Evolutionary conservation across 1,284 basidiomycete species (phyloP).

Genomic region (Tilletia caries): DNA sequence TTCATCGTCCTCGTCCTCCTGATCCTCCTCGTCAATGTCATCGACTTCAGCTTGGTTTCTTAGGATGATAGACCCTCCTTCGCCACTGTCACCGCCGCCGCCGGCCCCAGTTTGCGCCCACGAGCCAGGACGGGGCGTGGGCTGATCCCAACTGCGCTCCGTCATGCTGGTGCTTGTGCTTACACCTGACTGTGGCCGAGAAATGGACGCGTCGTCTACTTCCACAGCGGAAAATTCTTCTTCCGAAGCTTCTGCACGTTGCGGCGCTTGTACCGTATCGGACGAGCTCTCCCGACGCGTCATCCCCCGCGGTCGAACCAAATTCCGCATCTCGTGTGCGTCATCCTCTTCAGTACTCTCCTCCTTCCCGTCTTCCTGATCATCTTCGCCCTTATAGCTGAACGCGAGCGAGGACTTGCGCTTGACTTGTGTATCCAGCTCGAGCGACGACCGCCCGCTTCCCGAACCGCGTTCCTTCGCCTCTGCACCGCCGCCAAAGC

Average conservation of each 20-base stretch:
- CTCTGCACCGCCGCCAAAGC: too few species aligned
- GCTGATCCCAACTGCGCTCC: conserved; percentile 6
- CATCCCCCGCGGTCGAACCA: background rate
- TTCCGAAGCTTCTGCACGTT: too few species aligned
- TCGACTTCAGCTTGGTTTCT: background rate
- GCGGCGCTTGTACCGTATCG: background rate
- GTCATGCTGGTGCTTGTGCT: background rate
- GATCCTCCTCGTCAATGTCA: conserved; percentile 19
- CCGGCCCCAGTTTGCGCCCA: conserved; percentile 1
- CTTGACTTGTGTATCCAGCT: too few species aligned
- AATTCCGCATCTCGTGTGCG: background rate
- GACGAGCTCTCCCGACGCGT: background rate
- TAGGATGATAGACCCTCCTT: background rate
- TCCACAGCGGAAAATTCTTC: too few species aligned
- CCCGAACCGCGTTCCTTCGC: too few species aligned
- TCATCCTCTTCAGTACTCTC: background rate
- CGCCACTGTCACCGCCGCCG: too few species aligned
- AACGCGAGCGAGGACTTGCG: too few species aligned
- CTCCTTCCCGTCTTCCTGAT: background rate
- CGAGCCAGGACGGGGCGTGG: conserved; percentile 1
- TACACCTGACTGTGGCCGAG: background rate
- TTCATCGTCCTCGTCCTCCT: conserved; percentile 32
- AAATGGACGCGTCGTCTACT: too few species aligned
- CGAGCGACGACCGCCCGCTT: too few species aligned
- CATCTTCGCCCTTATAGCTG: background rate